phyloP scores from a whole-genome alignment of 1,284 basidiomycete species.

The Cystobasidium sp. region DNA sequence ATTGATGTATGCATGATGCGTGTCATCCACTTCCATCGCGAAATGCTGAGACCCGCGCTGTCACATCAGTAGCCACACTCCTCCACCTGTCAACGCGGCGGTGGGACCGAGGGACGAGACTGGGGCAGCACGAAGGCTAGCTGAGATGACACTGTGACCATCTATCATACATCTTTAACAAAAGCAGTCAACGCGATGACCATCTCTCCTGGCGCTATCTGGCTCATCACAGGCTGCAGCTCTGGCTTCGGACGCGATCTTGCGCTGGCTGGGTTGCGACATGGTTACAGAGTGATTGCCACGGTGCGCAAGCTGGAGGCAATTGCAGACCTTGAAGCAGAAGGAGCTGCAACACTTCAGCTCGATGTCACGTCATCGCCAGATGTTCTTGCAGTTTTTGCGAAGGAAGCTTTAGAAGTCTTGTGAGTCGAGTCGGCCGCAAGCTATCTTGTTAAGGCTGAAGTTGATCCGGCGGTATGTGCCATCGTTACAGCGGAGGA shows the following conservation, averaged over 20 bases:
- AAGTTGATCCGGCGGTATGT: no score
- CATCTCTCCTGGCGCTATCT: conserved; percentile 7
- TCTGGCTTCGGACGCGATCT: conserved; percentile 36
- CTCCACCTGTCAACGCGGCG: no score
- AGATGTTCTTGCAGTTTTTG: conserved; percentile 24
- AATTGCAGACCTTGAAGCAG: neutral
- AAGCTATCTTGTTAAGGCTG: no score
- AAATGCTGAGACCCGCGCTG: no score
- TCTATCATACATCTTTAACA: no score
- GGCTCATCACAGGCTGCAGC: conserved; percentile 33
- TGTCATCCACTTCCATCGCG: no score
- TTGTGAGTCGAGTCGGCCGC: neutral
- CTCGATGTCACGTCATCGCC: conserved; percentile 28
- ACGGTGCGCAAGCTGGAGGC: conserved; percentile 40
- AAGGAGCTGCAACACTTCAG: conserved; percentile 13
- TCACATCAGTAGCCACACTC: no score
- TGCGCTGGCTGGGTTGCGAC: conserved; percentile 11
- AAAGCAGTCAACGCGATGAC: neutral
- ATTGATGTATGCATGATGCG: no score
- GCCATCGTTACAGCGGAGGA: neutral
- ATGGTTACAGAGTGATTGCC: conserved; percentile 26
- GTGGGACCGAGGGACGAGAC: no score
- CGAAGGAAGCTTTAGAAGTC: conserved; percentile 13
- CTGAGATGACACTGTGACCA: no score
- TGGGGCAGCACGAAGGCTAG: no score